A percentile compares a stretch with the other conserved stretches of the same genome.
phyloP scores from a whole-genome alignment of 148 eudicot genomes.

The Rhododendron ferrugineum region DNA sequence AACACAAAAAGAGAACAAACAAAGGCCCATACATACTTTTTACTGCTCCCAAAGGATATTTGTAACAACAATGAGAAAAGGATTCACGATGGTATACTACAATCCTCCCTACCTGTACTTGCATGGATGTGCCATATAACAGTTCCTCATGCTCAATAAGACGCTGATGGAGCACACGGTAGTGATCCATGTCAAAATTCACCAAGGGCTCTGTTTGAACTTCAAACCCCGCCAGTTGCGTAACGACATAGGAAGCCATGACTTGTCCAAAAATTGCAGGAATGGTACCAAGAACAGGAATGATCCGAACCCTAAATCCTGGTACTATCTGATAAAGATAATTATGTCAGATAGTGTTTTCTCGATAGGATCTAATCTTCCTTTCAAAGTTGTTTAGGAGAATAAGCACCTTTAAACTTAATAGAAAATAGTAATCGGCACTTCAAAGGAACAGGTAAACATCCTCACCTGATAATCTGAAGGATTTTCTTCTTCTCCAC shows the following conservation, averaged over 20 bases:
- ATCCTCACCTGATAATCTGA: constrained; percentile 86
- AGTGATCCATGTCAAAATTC: constrained; percentile 85
- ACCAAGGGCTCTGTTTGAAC: constrained; percentile 88
- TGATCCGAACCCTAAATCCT: constrained; percentile 94
- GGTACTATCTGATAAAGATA: constrained; percentile 70
- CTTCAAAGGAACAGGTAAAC: constrained; percentile 8
- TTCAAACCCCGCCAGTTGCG: constrained; percentile 75
- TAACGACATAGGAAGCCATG: constrained; percentile 89
- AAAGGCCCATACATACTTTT: not conserved
- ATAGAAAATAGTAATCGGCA: not conserved
- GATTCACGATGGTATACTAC: not conserved
- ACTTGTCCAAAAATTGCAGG: constrained; percentile 98
- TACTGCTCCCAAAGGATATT: not conserved
- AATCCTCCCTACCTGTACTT: constrained; percentile 60
- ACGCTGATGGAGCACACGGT: constrained; percentile 79
- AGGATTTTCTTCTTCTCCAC: constrained; percentile 92
- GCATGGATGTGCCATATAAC: constrained; percentile 65
- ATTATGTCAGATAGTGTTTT: not conserved
- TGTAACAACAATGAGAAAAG: not conserved
- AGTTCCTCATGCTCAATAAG: constrained; percentile 93
- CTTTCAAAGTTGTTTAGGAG: not conserved
- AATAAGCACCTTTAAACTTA: not conserved
- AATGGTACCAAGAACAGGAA: constrained; percentile 90
- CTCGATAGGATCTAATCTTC: not conserved
- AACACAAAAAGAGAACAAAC: not conserved